Conservation (phyloP, 2,329 filamentous ascomycete species). For the Paradendryphiella salina region DNA sequence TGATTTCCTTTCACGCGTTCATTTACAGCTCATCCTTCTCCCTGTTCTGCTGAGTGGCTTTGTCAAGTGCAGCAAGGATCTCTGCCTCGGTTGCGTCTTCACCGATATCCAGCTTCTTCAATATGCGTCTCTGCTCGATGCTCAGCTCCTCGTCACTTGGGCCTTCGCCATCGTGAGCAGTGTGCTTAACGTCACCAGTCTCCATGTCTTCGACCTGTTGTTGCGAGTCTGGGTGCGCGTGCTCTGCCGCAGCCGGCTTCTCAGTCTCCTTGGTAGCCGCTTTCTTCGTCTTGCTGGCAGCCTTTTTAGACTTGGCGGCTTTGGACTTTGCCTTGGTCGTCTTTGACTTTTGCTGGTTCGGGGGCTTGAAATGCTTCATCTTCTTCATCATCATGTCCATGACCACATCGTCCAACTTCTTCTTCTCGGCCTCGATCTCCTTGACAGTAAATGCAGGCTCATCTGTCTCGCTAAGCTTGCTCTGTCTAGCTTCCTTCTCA, state of each 20-base stretch:
- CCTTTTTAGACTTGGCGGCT: constrained; percentile 27
- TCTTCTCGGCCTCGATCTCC: constrained; percentile 66
- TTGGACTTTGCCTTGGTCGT: constrained; percentile 36
- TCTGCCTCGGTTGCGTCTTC: constrained; percentile 46
- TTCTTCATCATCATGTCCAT: constrained; percentile 68
- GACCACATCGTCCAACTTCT: constrained; percentile 71
- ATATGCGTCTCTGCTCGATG: constrained; percentile 26
- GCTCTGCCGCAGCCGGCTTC: constrained; percentile 24
- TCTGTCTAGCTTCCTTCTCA: constrained; percentile 66
- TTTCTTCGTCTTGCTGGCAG: constrained; percentile 31
- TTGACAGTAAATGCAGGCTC: constrained; percentile 75
- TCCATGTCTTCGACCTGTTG: too few relatives aligned
- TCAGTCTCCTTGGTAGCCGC: constrained; percentile 30
- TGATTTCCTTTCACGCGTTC: constrained; percentile 24
- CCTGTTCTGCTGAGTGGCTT: constrained; percentile 13
- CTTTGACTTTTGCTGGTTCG: constrained; percentile 42
- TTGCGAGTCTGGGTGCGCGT: too few relatives aligned
- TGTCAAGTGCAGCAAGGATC: constrained; percentile 55
- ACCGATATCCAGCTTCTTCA: constrained; percentile 32
- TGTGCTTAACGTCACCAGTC: too few relatives aligned
- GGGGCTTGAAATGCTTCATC: constrained; percentile 53
- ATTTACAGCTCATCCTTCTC: constrained; percentile 17
- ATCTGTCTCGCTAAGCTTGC: constrained; percentile 54
- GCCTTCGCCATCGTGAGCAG: constrained; percentile 5
- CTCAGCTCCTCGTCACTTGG: constrained; percentile 37